These are phyloP conservation scores for Wickerhamiella dianesei DNA, from an alignment of 805 yeast genomes.

Conservation along the genomic window DNA sequence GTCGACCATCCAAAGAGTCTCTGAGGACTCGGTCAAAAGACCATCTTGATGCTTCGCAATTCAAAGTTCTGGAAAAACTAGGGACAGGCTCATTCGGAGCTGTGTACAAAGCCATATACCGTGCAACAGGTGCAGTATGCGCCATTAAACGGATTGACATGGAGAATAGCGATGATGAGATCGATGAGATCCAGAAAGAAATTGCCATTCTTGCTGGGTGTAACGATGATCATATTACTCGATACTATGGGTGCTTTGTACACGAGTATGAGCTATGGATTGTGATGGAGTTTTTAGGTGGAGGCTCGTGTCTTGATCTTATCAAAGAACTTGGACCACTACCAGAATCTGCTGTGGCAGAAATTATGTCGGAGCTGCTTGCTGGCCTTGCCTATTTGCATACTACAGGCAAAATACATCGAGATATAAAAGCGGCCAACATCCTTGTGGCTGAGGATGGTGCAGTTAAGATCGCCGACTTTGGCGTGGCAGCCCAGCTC, in stretches of 20 bases:
- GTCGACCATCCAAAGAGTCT: neutral
- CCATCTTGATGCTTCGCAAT: constrained; percentile 24
- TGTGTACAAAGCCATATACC: constrained; percentile 50
- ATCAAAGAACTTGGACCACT: constrained; percentile 30
- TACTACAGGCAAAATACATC: constrained; percentile 59
- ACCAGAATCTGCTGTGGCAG: constrained; percentile 40
- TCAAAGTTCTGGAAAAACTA: constrained; percentile 38
- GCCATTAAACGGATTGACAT: constrained; percentile 42
- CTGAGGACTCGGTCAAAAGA: neutral
- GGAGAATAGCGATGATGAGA: constrained; percentile 52
- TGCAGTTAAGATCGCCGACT: constrained; percentile 80
- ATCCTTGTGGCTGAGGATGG: constrained; percentile 57
- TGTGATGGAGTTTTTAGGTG: constrained; percentile 68
- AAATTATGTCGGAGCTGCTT: constrained; percentile 42
- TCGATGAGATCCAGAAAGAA: constrained; percentile 60
- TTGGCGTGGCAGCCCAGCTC: constrained; percentile 83
- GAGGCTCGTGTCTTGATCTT: constrained; percentile 60
- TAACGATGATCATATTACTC: constrained; percentile 46
- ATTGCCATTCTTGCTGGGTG: constrained; percentile 58
- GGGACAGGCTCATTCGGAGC: constrained; percentile 74
- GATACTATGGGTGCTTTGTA: constrained; percentile 58
- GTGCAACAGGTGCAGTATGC: constrained; percentile 24
- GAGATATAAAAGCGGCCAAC: constrained; percentile 93
- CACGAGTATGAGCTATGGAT: constrained; percentile 62
- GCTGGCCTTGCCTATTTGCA: constrained; percentile 56